Base-by-base conservation (phyloP, 1,284 basidiomycete species). In the Abortiporus biennis region DNA sequence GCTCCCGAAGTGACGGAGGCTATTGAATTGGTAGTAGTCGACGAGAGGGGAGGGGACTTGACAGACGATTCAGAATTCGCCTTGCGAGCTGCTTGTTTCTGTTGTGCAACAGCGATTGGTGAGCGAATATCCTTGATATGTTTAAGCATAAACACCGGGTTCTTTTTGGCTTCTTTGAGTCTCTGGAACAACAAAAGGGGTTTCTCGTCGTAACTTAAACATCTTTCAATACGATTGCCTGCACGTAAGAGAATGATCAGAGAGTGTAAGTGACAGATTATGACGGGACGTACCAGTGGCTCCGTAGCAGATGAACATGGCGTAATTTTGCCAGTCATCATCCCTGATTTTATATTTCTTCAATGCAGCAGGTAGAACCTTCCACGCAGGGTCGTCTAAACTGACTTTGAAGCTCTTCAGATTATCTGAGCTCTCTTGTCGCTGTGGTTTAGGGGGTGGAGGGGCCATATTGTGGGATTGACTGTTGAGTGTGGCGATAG, bases 281-380 rank as follows among this genome's bases (percentile, higher is more conserved):
- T 40, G 20, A 40, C 34, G n/a, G 20, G 17, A 64, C 75, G 54
- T 57, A 91, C 92, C 89, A 38, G 91, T 76, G 47, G 86, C 84
- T 12, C 92, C 94, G 62, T 94, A 97, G 57, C 94, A 98, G 51
- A 99, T 98, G 66, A 99, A 99, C 78, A 99, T 86, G 19, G 95
- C 96, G 68, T 99, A 99, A 57, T 92, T 87, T 69, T 92, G 86
- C 94, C 95, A 99, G 62, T 93, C 94, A 54, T 99, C 96, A 58
- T 94, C 94, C 59, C 94, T 86, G 65, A 99, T 98, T 61, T 92
- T 92, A 67, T 99, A 99, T 65, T 98, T 98, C 68, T 97, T 97
- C 50, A 99, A 71, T 13, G 96, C 96, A 0, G 95, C 94, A 0
- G 96, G 95, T 13, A 99, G 69, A 13, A 99, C 95, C 58, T 96